phyloP scores from a whole-genome alignment of 1,139 yeast genomes.

The Kazachstania sp. region DNA sequence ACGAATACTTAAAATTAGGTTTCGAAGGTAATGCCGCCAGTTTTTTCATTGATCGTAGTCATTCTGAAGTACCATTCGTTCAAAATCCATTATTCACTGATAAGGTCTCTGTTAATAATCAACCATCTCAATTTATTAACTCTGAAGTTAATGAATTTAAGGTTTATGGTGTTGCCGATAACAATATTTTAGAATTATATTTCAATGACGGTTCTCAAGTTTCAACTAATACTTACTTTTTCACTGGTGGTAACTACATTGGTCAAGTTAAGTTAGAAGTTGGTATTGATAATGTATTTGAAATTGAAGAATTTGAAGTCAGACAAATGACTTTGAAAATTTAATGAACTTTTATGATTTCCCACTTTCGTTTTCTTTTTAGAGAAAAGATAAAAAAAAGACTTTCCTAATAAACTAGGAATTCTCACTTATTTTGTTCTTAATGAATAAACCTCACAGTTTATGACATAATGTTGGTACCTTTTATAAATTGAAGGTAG shows the following conservation, averaged over 20 bases:
- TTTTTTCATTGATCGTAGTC: conserved; percentile 21
- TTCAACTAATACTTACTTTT: conserved; percentile 3
- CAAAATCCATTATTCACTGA: conserved; percentile 18
- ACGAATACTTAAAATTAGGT: conserved; percentile 18
- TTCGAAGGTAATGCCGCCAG: conserved; percentile 17
- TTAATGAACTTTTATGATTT: background rate
- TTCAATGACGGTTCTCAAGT: conserved; percentile 3
- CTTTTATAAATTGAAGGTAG: no score
- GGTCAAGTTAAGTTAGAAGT: background rate
- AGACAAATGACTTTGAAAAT: conserved; percentile 2
- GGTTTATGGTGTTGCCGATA: conserved; percentile 3
- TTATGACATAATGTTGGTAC: no score
- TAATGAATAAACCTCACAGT: no score
- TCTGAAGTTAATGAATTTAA: background rate
- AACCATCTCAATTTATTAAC: background rate
- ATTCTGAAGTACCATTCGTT: conserved; percentile 15
- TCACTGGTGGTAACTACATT: conserved; percentile 2
- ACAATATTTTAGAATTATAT: conserved; percentile 2
- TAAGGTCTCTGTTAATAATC: conserved; percentile 4
- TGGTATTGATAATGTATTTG: background rate
- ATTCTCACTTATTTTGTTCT: no score
- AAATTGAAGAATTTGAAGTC: background rate
- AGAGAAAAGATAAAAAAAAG: no score
- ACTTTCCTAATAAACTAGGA: no score
- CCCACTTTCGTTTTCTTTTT: background rate